Conservation (phyloP, 257 asterid species). For the Buddleja alternifolia region DNA sequence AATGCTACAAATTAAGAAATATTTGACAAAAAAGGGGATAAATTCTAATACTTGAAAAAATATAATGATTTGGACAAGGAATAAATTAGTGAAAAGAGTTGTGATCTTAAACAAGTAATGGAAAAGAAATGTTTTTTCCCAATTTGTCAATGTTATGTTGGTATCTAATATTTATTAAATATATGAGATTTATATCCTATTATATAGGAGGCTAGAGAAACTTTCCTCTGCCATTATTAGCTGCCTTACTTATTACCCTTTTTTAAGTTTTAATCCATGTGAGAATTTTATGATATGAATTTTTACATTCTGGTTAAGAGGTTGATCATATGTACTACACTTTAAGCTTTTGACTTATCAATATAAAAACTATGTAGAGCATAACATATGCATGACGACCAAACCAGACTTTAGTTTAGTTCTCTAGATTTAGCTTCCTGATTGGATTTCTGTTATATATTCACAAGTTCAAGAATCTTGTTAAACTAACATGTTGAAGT, state of each 20-base stretch:
- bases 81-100: no score
- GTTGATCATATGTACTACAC: constrained; percentile 3
- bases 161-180: no score
- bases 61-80: no score
- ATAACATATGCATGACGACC: not conserved
- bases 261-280: constrained; percentile 11
- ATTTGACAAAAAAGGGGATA: no score
- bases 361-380: not conserved
- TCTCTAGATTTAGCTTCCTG: not conserved
- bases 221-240: no score
- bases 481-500: constrained; percentile 4
- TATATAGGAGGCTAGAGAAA: no score
- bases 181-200: no score
- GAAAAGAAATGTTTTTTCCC: no score
- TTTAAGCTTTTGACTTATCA: not conserved
- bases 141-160: no score
- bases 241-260: not conserved
- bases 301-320: constrained; percentile 1
- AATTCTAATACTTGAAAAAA: no score
- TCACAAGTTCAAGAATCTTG: constrained; percentile 19
- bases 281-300: constrained; percentile 9
- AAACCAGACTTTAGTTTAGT: constrained; percentile 8
- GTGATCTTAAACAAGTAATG: no score
- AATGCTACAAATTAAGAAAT: no score
- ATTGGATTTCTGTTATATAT: constrained; percentile 9